Conservation (phyloP, 2,329 filamentous ascomycete genomes). For the Penicillium palitans region DNA sequence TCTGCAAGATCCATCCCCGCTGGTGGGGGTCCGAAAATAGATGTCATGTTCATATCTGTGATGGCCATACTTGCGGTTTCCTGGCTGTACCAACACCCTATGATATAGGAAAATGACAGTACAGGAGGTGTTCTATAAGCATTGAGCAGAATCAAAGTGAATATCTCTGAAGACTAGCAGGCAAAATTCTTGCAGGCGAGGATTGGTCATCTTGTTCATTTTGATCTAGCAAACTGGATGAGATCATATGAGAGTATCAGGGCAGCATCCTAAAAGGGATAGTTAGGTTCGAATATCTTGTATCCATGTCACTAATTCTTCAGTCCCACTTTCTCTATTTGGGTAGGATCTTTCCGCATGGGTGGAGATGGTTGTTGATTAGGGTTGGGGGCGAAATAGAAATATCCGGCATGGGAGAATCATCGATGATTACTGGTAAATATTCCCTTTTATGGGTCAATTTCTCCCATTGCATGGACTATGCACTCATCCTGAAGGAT, state of each 20-base stretch:
- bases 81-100: too few relatives aligned
- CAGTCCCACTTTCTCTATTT: neutral
- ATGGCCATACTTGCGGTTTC: too few relatives aligned
- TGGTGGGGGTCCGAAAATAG: too few relatives aligned
- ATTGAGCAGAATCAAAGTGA: too few relatives aligned
- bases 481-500: neutral
- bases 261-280: constrained; percentile 3
- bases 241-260: neutral
- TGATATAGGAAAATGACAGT: too few relatives aligned
- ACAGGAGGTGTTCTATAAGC: too few relatives aligned
- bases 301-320: neutral
- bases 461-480: neutral
- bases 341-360: neutral
- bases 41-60: too few relatives aligned
- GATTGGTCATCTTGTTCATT: too few relatives aligned
- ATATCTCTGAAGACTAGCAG: too few relatives aligned
- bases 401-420: neutral
- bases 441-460: neutral
- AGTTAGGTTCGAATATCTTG: neutral
- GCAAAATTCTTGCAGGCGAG: too few relatives aligned
- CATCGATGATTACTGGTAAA: neutral
- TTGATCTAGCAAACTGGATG: too few relatives aligned
- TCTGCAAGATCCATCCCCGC: too few relatives aligned
- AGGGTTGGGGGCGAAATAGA: neutral
- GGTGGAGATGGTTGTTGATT: neutral